Percentiles rank a stretch among this genome's conserved stretches.
phyloP scores from a whole-genome alignment of 768 basidiomycete species.

The Melanogaster broomeanus region DNA sequence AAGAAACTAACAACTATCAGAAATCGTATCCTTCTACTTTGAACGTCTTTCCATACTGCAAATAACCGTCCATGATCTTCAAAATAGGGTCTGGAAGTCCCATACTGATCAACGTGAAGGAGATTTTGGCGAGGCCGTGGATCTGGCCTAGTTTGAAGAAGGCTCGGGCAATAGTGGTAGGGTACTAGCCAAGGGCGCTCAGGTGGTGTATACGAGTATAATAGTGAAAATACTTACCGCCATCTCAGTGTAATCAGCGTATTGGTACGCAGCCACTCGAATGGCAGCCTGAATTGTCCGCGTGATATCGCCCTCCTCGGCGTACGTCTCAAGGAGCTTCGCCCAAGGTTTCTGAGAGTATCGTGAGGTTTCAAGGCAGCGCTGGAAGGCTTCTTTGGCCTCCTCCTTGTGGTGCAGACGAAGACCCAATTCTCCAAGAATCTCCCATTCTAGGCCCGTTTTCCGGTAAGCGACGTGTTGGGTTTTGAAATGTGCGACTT shows the following conservation, averaged over 20 bases:
- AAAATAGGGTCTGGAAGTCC: conserved; percentile 86
- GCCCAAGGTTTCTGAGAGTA: conserved; percentile 94
- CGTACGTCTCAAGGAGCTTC: conserved; percentile 93
- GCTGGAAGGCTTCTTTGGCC: conserved; percentile 96
- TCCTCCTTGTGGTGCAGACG: conserved; percentile 98
- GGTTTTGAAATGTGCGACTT: conserved; percentile 98
- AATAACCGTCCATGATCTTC: conserved; percentile 91
- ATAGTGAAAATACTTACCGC: conserved; percentile 52
- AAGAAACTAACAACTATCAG: conserved; percentile 33
- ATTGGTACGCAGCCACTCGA: conserved; percentile 90
- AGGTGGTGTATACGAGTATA: neutral
- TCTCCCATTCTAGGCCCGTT: conserved; percentile 97
- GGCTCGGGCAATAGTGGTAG: conserved; percentile 84
- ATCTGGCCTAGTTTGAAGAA: conserved; percentile 93
- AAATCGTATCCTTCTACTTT: conserved; percentile 87
- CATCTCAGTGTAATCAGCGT: conserved; percentile 87
- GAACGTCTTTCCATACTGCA: conserved; percentile 86
- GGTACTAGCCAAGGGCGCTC: conserved; percentile 57
- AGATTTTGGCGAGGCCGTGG: conserved; percentile 93
- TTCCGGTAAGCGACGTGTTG: conserved; percentile 98
- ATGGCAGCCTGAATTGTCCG: conserved; percentile 90
- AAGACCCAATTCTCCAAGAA: conserved; percentile 89
- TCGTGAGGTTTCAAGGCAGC: conserved; percentile 82
- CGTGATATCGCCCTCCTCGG: conserved; percentile 95
- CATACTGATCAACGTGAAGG: conserved; percentile 92